Base-by-base conservation (phyloP, 192 early-diverging fungal genomes). In the Rhizoclosmatium sp. region DNA sequence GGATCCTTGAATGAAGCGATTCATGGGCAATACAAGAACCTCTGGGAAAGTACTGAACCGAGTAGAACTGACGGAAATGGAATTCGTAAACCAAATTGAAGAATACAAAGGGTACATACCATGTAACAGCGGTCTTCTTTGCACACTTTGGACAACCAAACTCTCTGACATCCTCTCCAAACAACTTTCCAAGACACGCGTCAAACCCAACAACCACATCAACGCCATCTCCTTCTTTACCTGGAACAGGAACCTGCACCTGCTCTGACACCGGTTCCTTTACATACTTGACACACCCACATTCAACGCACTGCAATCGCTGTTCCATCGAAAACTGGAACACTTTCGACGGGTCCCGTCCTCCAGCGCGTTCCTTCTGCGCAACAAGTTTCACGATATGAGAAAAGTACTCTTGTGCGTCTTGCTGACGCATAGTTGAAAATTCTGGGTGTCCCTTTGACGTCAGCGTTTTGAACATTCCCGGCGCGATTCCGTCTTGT, bases 351-450 rank as follows among this genome's bases (percentile, higher is more conserved):
- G 96, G 95, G 75, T 97, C 93, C 23, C 78, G 77, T 0, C 89
- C 84, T 12, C 83, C 83, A 3, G 86, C 79, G 49, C 93, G 92
- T 74, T 99, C 95, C 51, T 90, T 92, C 65, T 96, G 89, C 69
- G 92, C 86, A 60, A 97, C 83, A 31, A 91, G 85, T 60, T 93
- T 92, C 65, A 89, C 76, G 46, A 97, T 76, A 69, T 95, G 91
- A 77, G 92, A 92, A 70, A 96, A 89, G 78, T 97, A 99, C 83
- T 99, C 98, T 76, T 92, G 95, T 0, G 97, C 95, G 80, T 99
- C 98, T 89, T 98, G 98, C 83, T 99, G 98, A 46, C 95, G 88
- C 98, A 99, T 99, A 1, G 96, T 94, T 23, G 93, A 91, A 69
- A 99, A 99, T 80, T 99, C 98, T n/a, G 91, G 79, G 75, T 98